Base-by-base conservation (phyloP, 345 rosid genomes). In the Salix purpurea region DNA sequence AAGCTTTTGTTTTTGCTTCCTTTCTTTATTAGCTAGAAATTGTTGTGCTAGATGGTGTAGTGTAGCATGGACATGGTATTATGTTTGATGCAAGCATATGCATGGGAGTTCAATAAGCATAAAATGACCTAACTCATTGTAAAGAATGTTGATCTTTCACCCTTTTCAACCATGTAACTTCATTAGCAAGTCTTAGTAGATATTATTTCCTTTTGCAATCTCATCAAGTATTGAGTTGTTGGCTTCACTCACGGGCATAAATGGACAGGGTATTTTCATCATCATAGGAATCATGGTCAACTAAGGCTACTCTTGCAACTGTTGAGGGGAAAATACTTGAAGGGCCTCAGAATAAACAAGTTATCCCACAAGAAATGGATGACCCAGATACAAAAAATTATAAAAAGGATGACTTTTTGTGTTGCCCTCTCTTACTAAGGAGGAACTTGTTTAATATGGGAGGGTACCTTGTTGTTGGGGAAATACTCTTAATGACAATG, bases 111-210 rank as follows among this genome's bases (percentile, higher is more conserved):
- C 36, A 92, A 96, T 78, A 83, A 87, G 84, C 89, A 90, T 74
- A 93, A 87, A 81, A 86, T 84, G 82, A 93, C 99, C 48, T 78
- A 91, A 88, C 96, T 96, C 80, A 88, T 96, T 16, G 93, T 93
- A 52, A 96, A 96, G 85, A 96, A 96, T 83, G 97, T 98, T 14
- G 99, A 96, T 88, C 94, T 96, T 58, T 87, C 93, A 40, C 96
- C 97, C 60, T 83, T 83, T 75, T 82, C 89, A 74, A 84, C 91
- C 82, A 91, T 98, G 98, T 66, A 12, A 42, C 67, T 37, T 46
- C 7, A 19, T 23, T 58, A 7, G 18, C 30, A 54, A 52, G 28
- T 77, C 32, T 76, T 21, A 58, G 37, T 16, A 46, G 15, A 42
- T 70, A 16, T 67, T 36, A 50, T 36, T 40, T 28, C 24, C 13